phyloP scores from a whole-genome alignment of 306 rosid species.

The Cicer cuneatum region DNA sequence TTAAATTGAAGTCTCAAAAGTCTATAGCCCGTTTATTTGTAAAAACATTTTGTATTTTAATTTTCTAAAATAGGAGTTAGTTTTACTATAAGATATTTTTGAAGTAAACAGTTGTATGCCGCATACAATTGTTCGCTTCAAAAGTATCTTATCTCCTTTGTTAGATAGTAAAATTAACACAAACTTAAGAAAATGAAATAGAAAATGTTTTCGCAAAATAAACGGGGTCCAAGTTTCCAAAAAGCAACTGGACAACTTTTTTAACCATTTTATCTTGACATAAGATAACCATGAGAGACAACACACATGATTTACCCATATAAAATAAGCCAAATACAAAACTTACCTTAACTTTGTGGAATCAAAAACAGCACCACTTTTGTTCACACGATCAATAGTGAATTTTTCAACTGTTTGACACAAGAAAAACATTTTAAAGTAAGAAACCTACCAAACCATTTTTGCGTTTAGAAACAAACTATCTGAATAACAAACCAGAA shows the following conservation, averaged over 20 bases:
- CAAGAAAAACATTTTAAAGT: slow-evolving; percentile 28
- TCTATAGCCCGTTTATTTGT: too few relatives aligned
- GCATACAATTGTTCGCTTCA: too few relatives aligned
- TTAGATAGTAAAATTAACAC: too few relatives aligned
- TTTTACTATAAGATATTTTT: too few relatives aligned
- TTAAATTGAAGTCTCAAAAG: too few relatives aligned
- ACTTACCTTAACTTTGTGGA: slow-evolving; percentile 74
- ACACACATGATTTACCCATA: slow-evolving; percentile 21
- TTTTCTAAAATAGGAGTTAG: too few relatives aligned
- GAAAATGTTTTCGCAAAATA: too few relatives aligned
- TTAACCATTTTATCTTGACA: slow-evolving; percentile 1
- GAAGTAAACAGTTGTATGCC: too few relatives aligned
- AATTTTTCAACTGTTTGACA: slow-evolving; percentile 79
- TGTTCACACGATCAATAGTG: slow-evolving; percentile 83
- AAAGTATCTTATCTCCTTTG: too few relatives aligned
- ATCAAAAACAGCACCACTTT: slow-evolving; percentile 94
- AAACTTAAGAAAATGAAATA: too few relatives aligned
- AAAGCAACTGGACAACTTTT: slow-evolving; percentile 10
- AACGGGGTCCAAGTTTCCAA: not conserved
- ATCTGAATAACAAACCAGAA: slow-evolving; percentile 6
- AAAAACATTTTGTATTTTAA: too few relatives aligned
- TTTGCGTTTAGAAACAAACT: slow-evolving; percentile 19
- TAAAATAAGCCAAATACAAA: slow-evolving; percentile 5
- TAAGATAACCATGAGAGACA: slow-evolving; percentile 12
- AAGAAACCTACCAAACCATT: slow-evolving; percentile 27